phyloP scores from a whole-genome alignment of 83 land plant genomes.

The Diphasiastrum complanatum region DNA sequence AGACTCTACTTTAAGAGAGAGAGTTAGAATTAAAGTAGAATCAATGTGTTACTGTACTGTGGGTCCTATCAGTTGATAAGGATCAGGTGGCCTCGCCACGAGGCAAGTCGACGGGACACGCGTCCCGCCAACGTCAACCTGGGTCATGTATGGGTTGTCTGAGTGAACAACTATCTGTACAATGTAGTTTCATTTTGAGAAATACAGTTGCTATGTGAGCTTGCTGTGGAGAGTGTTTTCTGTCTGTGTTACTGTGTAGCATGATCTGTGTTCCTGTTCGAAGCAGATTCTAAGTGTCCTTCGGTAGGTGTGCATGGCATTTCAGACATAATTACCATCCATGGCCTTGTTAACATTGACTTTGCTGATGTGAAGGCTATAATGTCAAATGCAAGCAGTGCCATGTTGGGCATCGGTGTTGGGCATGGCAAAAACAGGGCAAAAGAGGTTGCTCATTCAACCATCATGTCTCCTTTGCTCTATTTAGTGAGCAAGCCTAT shows the following conservation, averaged over 20 bases:
- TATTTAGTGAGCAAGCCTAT: not conserved
- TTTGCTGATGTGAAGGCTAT: conserved; percentile 14
- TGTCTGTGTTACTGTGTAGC: conserved; percentile 23
- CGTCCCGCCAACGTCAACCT: too few species aligned
- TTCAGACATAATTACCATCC: conserved; percentile 10
- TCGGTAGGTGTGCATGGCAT: conserved; percentile 29
- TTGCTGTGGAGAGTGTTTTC: conserved; percentile 28
- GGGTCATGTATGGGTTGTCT: too few species aligned
- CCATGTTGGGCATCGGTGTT: conserved; percentile 13
- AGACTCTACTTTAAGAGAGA: too few species aligned
- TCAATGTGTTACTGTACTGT: too few species aligned
- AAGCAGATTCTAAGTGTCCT: conserved; percentile 27
- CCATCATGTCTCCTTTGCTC: conserved; percentile 12
- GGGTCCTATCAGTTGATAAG: too few species aligned
- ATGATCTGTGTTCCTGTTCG: conserved; percentile 15
- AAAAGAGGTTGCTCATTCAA: not conserved
- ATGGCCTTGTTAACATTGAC: conserved; percentile 9
- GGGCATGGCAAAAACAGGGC: conserved; percentile 10
- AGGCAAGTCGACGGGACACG: too few species aligned
- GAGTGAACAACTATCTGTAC: too few species aligned
- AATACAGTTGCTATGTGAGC: too few species aligned
- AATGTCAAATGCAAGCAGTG: too few species aligned
- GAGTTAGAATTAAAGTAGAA: too few species aligned
- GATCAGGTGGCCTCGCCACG: too few species aligned
- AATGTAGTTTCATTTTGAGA: too few species aligned